Conservation (phyloP, 2,329 filamentous ascomycete species). For the Colletotrichum plurivorum region DNA sequence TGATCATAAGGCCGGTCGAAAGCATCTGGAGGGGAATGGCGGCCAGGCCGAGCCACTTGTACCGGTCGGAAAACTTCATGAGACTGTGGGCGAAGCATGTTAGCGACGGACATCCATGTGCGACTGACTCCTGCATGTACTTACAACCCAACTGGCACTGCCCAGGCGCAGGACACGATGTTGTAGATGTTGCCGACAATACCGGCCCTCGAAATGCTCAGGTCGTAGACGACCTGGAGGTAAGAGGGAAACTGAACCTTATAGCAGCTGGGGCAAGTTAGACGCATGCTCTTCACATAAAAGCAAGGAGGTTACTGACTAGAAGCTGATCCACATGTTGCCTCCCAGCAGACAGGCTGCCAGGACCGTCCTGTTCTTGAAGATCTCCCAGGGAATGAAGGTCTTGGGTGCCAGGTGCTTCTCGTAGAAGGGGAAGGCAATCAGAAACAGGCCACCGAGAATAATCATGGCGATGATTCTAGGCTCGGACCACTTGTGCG, state of each 20-base stretch:
- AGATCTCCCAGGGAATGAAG: slow-evolving; percentile 60
- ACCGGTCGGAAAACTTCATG: slow-evolving; percentile 49
- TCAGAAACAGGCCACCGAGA: slow-evolving; percentile 33
- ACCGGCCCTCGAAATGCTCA: slow-evolving; percentile 45
- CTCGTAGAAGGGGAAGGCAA: slow-evolving; percentile 51
- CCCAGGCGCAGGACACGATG: slow-evolving; percentile 55
- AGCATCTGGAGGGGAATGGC: slow-evolving; percentile 51
- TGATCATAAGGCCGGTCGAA: slow-evolving; percentile 49
- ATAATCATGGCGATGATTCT: slow-evolving; percentile 60
- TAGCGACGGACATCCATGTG: neutral
- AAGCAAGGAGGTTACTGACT: slow-evolving; percentile 16
- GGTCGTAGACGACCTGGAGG: slow-evolving; percentile 53
- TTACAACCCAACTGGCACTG: slow-evolving; percentile 53
- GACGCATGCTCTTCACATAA: neutral
- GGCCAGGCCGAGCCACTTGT: slow-evolving; percentile 49
- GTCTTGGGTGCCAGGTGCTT: slow-evolving; percentile 62
- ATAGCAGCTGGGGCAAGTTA: slow-evolving; percentile 43
- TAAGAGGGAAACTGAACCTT: slow-evolving; percentile 59
- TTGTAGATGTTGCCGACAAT: slow-evolving; percentile 52
- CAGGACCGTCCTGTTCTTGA: slow-evolving; percentile 47
- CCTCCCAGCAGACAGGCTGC: slow-evolving; percentile 45
- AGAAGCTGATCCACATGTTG: slow-evolving; percentile 48
- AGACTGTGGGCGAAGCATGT: slow-evolving; percentile 38
- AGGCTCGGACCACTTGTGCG: slow-evolving; percentile 56
- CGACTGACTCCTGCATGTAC: neutral